phyloP scores from a whole-genome alignment of 352 stramenopile species.

The Pythium aquatile region DNA sequence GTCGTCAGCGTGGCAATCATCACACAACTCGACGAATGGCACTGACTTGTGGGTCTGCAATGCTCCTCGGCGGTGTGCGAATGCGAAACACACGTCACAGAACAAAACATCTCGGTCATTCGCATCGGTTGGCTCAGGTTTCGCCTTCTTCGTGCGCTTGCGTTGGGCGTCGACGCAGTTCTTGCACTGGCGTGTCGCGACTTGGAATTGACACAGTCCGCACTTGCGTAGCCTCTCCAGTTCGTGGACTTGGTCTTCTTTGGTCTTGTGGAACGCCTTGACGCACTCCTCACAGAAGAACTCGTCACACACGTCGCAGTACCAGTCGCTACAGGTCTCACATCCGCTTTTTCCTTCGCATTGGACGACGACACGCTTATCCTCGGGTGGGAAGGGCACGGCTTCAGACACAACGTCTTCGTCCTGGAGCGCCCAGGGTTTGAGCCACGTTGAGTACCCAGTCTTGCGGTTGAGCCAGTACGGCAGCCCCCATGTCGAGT shows the following conservation, averaged over 20 bases:
- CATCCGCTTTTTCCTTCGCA: constrained; percentile 49
- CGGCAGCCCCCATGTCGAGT: constrained; percentile 53
- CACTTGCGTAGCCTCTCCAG: constrained; percentile 35
- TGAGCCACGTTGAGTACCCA: constrained; percentile 69
- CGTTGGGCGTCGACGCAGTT: constrained; percentile 32
- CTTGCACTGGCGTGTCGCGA: constrained; percentile 50
- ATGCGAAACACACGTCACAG: constrained; percentile 69
- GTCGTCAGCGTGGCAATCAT: constrained; percentile 29
- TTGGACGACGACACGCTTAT: constrained; percentile 36
- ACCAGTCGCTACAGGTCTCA: constrained; percentile 48
- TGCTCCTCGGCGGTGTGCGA: constrained; percentile 43
- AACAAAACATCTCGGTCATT: constrained; percentile 35
- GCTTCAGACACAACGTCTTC: constrained; percentile 49
- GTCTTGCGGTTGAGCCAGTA: constrained; percentile 75
- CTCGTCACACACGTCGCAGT: constrained; percentile 59
- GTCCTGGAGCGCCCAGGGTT: constrained; percentile 45
- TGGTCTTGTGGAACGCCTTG: constrained; percentile 33
- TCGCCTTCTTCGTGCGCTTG: constrained; percentile 5
- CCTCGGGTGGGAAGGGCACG: constrained; percentile 44
- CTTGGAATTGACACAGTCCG: constrained; percentile 62
- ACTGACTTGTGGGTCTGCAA: constrained; percentile 42
- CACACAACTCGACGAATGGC: constrained; percentile 48
- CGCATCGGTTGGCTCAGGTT: constrained; percentile 1
- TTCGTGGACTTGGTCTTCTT: constrained; percentile 21
- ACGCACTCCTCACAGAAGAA: constrained; percentile 53